Base-by-base conservation (phyloP, 1,139 yeast species). In the Pichia sp. region DNA sequence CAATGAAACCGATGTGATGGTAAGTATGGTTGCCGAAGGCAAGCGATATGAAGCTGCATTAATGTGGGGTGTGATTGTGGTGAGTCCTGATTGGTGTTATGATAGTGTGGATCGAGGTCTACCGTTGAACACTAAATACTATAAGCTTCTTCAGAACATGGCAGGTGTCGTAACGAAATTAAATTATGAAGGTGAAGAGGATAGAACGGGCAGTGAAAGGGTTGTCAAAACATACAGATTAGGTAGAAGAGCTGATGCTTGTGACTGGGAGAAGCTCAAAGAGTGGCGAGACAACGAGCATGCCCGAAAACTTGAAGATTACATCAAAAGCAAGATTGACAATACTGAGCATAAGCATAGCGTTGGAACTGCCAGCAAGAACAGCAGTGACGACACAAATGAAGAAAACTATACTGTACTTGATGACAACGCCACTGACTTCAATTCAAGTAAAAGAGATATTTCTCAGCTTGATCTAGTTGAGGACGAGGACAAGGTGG, bases 81-180 rank as follows among this genome's bases (percentile, higher is more conserved):
- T 90, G 2, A 87, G 86, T 62, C 92, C 93, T 0, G 73, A 82
- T 50, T 91, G 95, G 95, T 69, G 90, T 14, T 67, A 76, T 40
- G 88, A 87, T 66, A 81, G 88, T 40, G 64, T 81, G 2, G 74
- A 76, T 50, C 73, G 96, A 59, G 80, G 79, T 2, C 88, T 88
- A 0, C 72, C 81, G 6, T 68, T 89, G 52, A 77, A 76, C 42
- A 73, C 72, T 33, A 76, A 75, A 52, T 84, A 79, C 63, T 76
- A 77, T 60, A 61, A 71, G 40, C 56, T 79, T 29, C 33, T 42
- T 1, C 46, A 46, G 6, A 55, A 56, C 50, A 58, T 59, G 48
- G 56, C 60, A 1, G 51, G 50, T 9, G 34, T 50, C 17, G 55
- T 56, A 3, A 56, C 38, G 10, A 58, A 53, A 31, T 30, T 54